Percentiles rank a stretch among this genome's conserved stretches.
Evolutionary conservation across 345 rosid genomes (phyloP).

Genomic region (Citrus mangshanensis): DNA sequence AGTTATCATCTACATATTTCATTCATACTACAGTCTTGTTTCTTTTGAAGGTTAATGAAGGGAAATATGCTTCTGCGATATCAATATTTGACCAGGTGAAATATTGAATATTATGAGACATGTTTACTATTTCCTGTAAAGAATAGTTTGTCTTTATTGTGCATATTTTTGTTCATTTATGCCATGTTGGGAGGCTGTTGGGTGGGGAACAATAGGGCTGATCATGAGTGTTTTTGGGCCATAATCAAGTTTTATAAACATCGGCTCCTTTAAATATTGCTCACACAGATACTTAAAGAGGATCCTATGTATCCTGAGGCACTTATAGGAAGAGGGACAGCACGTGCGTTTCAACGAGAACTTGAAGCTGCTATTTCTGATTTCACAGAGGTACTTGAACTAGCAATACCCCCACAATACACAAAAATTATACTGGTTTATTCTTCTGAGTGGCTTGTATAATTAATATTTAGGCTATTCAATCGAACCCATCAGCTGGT

Average conservation of each 20-base stretch:
- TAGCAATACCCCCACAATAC: neutral
- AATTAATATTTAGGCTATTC: slow-evolving; percentile 59
- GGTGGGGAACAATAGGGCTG: neutral
- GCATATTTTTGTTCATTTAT: neutral
- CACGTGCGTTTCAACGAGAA: slow-evolving; percentile 89
- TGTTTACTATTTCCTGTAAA: slow-evolving; percentile 9
- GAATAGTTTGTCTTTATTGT: slow-evolving; percentile 4
- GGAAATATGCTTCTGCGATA: slow-evolving; percentile 78
- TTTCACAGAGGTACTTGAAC: slow-evolving; percentile 70
- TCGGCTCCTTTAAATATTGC: slow-evolving; percentile 10
- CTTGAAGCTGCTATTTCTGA: slow-evolving; percentile 82
- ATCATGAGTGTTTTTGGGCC: slow-evolving; percentile 2
- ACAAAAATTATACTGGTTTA: neutral
- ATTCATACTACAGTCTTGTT: slow-evolving; percentile 4
- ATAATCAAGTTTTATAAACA: slow-evolving; percentile 3
- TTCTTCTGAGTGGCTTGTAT: slow-evolving; percentile 8
- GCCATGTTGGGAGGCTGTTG: neutral
- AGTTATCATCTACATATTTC: slow-evolving; percentile 11
- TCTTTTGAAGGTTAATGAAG: slow-evolving; percentile 85
- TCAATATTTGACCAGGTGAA: slow-evolving; percentile 88
- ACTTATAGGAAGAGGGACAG: slow-evolving; percentile 95
- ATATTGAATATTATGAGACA: slow-evolving; percentile 8
- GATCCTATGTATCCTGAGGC: slow-evolving; percentile 93
- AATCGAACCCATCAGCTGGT: slow-evolving; percentile 83
- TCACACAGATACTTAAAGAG: slow-evolving; percentile 67